A percentile compares a stretch with the other conserved stretches of the same genome.
Evolutionary conservation across 164 flowering plant genomes (phyloP).

Genomic region (Kalanchoe fedtschenkoi): DNA sequence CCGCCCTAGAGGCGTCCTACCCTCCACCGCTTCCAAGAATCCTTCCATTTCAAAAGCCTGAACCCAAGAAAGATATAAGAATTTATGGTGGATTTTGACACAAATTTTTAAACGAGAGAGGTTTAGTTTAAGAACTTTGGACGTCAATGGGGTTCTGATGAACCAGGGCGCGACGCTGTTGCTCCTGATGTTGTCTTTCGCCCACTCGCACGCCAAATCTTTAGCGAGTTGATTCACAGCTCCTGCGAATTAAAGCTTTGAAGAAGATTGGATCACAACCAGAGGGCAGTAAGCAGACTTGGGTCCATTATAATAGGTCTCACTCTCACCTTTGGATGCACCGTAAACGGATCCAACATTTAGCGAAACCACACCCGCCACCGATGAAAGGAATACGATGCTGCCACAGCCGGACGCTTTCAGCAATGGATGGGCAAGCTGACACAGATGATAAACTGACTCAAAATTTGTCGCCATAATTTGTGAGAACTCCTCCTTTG

Average conservation of each 20-base stretch:
- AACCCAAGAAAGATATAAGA: too few species aligned
- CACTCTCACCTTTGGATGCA: slow-evolving; percentile 48
- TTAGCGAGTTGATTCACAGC: slow-evolving; percentile 41
- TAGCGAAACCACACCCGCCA: slow-evolving; percentile 21
- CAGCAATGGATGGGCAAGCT: slow-evolving; percentile 32
- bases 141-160: not conserved
- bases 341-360: slow-evolving; percentile 18
- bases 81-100: too few species aligned
- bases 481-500: not conserved
- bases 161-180: slow-evolving; percentile 44
- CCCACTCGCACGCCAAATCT: slow-evolving; percentile 54
- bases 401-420: slow-evolving; percentile 33
- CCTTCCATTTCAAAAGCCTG: too few species aligned
- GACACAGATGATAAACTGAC: slow-evolving; percentile 30
- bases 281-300: too few species aligned
- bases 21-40: too few species aligned
- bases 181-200: slow-evolving; percentile 35
- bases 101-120: too few species aligned
- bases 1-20: slow-evolving; percentile 6
- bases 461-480: slow-evolving; percentile 31
- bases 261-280: too few species aligned
- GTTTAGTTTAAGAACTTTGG: too few species aligned
- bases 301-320: too few species aligned
- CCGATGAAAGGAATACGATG: slow-evolving; percentile 36
- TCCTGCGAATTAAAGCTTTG: slow-evolving; percentile 22